phyloP scores from a whole-genome alignment of 140 eudicot species.

The Ambrosia hybrid region DNA sequence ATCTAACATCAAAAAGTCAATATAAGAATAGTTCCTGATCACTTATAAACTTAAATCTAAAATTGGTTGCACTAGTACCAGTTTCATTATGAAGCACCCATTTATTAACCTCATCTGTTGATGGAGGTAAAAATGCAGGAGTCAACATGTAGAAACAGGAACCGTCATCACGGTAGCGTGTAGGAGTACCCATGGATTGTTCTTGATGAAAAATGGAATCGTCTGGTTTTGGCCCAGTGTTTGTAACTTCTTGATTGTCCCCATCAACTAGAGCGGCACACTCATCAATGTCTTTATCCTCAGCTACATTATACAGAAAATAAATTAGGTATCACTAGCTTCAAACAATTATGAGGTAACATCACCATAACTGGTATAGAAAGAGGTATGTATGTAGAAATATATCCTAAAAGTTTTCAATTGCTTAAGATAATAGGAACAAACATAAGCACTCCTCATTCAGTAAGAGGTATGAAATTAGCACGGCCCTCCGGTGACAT shows the following conservation, averaged over 20 bases:
- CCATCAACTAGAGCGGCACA: constrained; percentile 39
- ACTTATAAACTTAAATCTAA: constrained; percentile 15
- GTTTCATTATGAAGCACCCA: constrained; percentile 55
- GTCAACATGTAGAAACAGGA: constrained; percentile 70
- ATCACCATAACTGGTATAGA: constrained; percentile 18
- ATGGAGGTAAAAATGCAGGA: constrained; percentile 75
- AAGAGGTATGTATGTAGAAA: not conserved
- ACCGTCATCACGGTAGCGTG: constrained; percentile 59
- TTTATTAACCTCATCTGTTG: constrained; percentile 46
- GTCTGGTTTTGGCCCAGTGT: constrained; percentile 25
- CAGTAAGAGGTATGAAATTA: no score
- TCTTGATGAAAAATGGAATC: constrained; percentile 25
- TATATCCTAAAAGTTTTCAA: not conserved
- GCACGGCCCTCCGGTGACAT: no score
- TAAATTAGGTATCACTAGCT: constrained; percentile 6
- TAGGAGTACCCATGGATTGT: constrained; percentile 47
- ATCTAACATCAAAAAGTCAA: constrained; percentile 30
- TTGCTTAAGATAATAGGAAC: no score
- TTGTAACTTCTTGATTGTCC: constrained; percentile 31
- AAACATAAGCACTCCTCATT: no score
- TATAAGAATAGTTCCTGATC: constrained; percentile 12
- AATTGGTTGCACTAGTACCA: constrained; percentile 30
- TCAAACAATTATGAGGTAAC: not conserved
- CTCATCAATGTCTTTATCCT: constrained; percentile 37
- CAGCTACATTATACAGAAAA: constrained; percentile 34